Evolutionary conservation across 768 basidiomycete species (phyloP).

Genomic region (Clitopilus passeckerianus): DNA sequence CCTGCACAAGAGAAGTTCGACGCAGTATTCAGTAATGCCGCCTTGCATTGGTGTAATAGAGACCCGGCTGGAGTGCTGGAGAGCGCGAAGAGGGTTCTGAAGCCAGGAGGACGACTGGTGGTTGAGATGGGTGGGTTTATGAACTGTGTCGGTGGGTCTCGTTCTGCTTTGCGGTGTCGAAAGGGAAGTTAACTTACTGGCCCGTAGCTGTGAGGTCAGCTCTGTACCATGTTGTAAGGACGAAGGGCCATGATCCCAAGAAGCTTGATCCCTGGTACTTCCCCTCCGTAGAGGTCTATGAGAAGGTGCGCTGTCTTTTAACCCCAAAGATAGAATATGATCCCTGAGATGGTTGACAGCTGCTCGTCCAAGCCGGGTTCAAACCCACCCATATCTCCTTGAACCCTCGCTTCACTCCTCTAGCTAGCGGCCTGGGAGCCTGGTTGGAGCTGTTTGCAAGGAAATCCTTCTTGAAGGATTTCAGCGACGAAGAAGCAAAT

Average conservation of each 20-base stretch:
- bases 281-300: slow-evolving; percentile 67
- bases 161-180: neutral
- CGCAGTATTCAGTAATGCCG: slow-evolving; percentile 76
- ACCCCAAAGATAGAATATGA: neutral
- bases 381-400: slow-evolving; percentile 47
- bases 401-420: slow-evolving; percentile 49
- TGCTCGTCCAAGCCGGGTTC: slow-evolving; percentile 55
- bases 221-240: slow-evolving; percentile 47
- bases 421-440: slow-evolving; percentile 46
- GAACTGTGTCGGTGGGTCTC: slow-evolving; percentile 56
- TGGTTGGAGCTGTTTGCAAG: slow-evolving; percentile 71
- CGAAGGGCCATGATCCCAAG: slow-evolving; percentile 53
- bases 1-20: slow-evolving; percentile 46
- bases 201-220: slow-evolving; percentile 53
- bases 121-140: slow-evolving; percentile 77
- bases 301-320: slow-evolving; percentile 29
- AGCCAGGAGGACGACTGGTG: slow-evolving; percentile 65
- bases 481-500: slow-evolving; percentile 49
- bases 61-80: slow-evolving; percentile 63
- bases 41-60: slow-evolving; percentile 82
- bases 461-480: slow-evolving; percentile 48
- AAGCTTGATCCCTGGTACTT: slow-evolving; percentile 81
- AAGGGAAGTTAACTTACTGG: neutral
- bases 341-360: slow-evolving; percentile 23
- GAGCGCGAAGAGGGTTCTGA: slow-evolving; percentile 56